phyloP scores from a whole-genome alignment of 2,329 filamentous ascomycete species.

The Aspergillus oerlinghausenensis region DNA sequence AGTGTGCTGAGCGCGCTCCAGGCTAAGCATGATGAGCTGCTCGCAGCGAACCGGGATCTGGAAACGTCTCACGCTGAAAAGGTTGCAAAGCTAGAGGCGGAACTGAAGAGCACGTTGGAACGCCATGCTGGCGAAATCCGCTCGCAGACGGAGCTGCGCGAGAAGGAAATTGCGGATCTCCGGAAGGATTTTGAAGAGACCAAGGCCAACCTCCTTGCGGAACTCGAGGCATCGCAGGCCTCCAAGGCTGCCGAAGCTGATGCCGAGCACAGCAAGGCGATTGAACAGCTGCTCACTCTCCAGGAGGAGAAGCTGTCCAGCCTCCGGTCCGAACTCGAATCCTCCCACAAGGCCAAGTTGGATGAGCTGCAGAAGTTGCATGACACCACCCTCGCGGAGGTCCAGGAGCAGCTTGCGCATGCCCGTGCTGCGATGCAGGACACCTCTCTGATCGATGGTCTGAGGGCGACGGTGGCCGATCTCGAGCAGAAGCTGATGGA shows the following conservation, averaged over 20 bases:
- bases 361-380: conserved; percentile 34
- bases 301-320: conserved; percentile 37
- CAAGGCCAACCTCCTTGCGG: conserved; percentile 30
- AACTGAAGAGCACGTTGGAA: conserved; percentile 18
- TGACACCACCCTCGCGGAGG: conserved; percentile 28
- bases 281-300: conserved; percentile 37
- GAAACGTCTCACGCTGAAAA: conserved; percentile 29
- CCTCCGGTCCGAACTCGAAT: conserved; percentile 34
- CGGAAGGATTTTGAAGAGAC: conserved; percentile 33
- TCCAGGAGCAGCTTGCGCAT: conserved; percentile 31
- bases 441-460: conserved; percentile 31
- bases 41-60: conserved; percentile 24
- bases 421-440: conserved; percentile 34
- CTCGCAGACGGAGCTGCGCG: conserved; percentile 23
- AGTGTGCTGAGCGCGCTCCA: conserved; percentile 29
- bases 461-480: conserved; percentile 41
- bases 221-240: conserved; percentile 33
- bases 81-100: conserved; percentile 25
- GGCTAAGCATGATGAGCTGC: conserved; percentile 30
- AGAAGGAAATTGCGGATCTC: conserved; percentile 30
- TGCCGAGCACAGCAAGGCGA: conserved; percentile 35
- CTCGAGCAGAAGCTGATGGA: conserved; percentile 63
- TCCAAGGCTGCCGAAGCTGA: conserved; percentile 34
- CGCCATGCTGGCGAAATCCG: conserved; percentile 25
- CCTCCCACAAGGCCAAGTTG: conserved; percentile 32